Evolutionary conservation across 208 protist species (phyloP), one percentile per base, ranked within the genome.

Genomic region (Trypanosoma mega): DNA sequence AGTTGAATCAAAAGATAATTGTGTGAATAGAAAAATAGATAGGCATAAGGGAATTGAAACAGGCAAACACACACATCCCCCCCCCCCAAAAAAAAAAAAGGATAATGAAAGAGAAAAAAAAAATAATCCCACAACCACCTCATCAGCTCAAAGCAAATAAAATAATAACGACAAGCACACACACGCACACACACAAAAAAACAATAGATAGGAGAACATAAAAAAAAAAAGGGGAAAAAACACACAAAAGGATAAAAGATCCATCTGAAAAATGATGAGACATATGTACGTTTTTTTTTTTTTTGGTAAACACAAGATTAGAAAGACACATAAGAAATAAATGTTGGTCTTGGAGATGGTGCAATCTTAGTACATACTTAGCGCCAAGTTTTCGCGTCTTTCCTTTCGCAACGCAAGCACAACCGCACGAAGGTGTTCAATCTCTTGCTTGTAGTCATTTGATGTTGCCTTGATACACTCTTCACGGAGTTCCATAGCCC

Each of bases 391-490:
- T 36, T 73, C 73, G 20, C 69, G 58, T 36, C 70, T 51, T 43
- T 80, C 76, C 34, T 45, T 57, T 20, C 76, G 69, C 31, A 77
- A 45, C 0, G 62, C 63, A 11, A 48, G 47, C 12, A 82, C 58
- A 27, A 60, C 44, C 8, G 23, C 43, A 2, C 56, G 21, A 20
- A 77, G 55, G 23, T 68, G 65, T 30, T 74, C 58, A 33, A 61
- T 48, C 50, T 82, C 67, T 24, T 30, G 41, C n/a, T 68, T 24
- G 33, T 75, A 70, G 39, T 69, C 62, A 14, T n/a, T 20, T 24
- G 64, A 7, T 41, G 62, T 56, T 14, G 69, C 57, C 20, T 64
- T 44, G 41, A 68, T 49, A 52, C 69, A 75, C 49, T 75, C 61
- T 30, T 75, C 69, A 6, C 69, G 69, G 11, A 75, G 20, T 12